Evolutionary conservation across 1,284 basidiomycete species (phyloP), one percentile per base, ranked within the genome.

Genomic region (Ustilago bromivora): DNA sequence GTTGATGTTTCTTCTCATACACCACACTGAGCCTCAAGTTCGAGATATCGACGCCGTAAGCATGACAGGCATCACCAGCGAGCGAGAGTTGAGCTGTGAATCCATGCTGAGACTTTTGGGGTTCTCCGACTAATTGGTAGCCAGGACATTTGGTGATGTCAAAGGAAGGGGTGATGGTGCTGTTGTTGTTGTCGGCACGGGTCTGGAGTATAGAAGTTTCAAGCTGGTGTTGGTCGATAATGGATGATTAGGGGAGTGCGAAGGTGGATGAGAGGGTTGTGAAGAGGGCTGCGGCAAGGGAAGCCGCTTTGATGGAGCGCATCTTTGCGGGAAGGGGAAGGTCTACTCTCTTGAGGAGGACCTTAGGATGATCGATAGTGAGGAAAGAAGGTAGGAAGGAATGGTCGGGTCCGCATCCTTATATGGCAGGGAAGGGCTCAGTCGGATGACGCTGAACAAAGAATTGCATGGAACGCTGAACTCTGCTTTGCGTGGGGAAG

Each of bases 41-140:
- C 2, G 85, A 40, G 47, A 93, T 88, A 80, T 94, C 93, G 12
- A 85, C 88, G 15, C 92, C 92, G 79, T 92, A 94, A 12, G 91
- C 92, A 76, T 92, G 89, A 85, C 93, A 94, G 2, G 90, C 87
- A 15, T 86, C 59, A 2, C 92, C 92, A 3, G 89, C 89, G 7
- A 94, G 88, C 34, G 83, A 83, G 12, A 93, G 87, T 7, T 88
- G 85, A 32, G 91, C 92, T 5, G 87, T 89, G 36, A 93, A 85
- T 11, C 91, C 91, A 55, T 60, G 55, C 32, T 61, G 51, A 7
- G 66, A 61, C 6, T 62, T 10, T 6, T 57, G n/a, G 17, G 66
- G 68, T 15, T 63, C 51, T 19, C 79, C 74, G n/a, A 71, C 69
- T 40, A 79, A 52, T 65, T 67, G 52, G 63, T 81, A 81, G 32